Evolutionary conservation across 805 yeast species (phyloP).

Genomic region (Yarrowia deformans): DNA sequence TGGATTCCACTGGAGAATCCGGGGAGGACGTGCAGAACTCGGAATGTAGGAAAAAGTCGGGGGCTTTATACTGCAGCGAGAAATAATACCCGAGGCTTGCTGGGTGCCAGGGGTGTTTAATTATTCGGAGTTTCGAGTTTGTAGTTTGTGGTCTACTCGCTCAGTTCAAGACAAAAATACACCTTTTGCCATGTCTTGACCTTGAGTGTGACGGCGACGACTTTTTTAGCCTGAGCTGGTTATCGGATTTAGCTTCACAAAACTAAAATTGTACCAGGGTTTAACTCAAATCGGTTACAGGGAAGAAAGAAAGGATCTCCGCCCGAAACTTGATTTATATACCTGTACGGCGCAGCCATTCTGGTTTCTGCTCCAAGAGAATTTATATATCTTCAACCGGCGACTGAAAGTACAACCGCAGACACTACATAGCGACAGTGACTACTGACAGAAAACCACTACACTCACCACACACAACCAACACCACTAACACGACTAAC

Average conservation of each 20-base stretch:
- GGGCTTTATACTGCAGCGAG: neutral
- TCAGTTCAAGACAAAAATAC: neutral
- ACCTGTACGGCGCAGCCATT: conserved; percentile 25
- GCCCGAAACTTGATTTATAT: conserved; percentile 23
- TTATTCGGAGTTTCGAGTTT: conserved; percentile 5
- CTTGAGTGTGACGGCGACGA: neutral
- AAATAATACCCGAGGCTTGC: neutral
- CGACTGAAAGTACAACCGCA: neutral
- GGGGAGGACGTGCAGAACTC: conserved; percentile 23
- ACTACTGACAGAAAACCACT: neutral
- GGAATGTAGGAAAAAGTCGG: conserved; percentile 28
- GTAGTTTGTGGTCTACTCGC: too few relatives aligned
- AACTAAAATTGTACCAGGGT: neutral
- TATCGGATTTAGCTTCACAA: neutral
- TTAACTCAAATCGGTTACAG: conserved; percentile 24
- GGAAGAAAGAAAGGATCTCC: conserved; percentile 14
- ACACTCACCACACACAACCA: neutral
- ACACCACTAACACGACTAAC: conserved; percentile 4
- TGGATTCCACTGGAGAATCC: conserved; percentile 4
- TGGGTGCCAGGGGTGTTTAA: neutral
- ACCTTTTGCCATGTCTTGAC: conserved; percentile 12
- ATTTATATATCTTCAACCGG: conserved; percentile 10
- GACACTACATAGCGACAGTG: neutral
- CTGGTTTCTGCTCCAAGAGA: neutral
- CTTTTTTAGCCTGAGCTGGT: too few relatives aligned